Conservation (phyloP, 257 asterid genomes). For the Solanum phureja region DNA sequence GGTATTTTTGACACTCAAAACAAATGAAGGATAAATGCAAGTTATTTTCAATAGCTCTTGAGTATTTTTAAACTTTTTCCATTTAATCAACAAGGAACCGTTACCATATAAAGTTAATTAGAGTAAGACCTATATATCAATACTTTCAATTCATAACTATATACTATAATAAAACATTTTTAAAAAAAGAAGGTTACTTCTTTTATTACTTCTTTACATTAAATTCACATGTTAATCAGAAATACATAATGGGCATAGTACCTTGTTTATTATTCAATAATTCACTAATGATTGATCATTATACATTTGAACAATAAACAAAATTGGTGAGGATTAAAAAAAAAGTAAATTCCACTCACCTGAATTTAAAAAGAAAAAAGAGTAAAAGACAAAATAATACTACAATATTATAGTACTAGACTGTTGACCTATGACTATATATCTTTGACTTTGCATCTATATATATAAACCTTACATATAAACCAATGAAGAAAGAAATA, state of each 20-base stretch:
- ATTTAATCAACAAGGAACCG: too few species aligned
- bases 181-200: fast-evolving
- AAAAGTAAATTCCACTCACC: neutral
- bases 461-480: neutral
- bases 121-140: too few species aligned
- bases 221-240: neutral
- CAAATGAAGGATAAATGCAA: neutral
- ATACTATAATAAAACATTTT: neutral
- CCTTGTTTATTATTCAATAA: neutral
- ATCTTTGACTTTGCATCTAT: neutral
- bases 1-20: neutral
- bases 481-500: neutral
- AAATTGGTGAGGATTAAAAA: neutral
- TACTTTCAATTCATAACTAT: neutral
- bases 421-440: neutral
- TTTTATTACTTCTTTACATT: neutral
- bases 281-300: neutral
- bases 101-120: too few species aligned
- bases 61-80: too few species aligned
- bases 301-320: neutral
- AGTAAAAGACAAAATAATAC: neutral
- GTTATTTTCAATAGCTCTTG: too few species aligned
- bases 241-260: neutral
- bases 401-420: neutral
- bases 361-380: neutral